Evolutionary conservation across 1,139 yeast species (phyloP), one percentile per base, ranked within the genome.

Genomic region (Geotrichum citri-aurantii): DNA sequence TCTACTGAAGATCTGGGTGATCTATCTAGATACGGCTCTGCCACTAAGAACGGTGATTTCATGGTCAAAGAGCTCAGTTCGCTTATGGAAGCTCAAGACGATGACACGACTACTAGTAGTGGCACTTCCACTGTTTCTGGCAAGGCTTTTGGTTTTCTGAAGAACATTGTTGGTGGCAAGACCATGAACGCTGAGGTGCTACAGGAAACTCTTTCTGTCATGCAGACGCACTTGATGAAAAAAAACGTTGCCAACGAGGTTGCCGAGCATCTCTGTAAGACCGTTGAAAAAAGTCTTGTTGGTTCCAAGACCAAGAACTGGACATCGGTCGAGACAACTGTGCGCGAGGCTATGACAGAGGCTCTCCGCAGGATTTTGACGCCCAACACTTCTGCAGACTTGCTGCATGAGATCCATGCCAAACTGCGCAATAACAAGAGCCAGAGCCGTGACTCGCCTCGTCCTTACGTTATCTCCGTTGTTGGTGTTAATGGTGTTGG

Each of bases 401-500:
- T 93, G 61, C 77, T 93, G 33, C 88, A 89, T 65, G 96, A 91
- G 67, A 88, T 93, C 59, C 88, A 88, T 69, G 77, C 75, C 57
- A 74, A 77, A 42, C 69, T 69, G n/a, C 48, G 62, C 14, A 55
- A 65, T 7, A 66, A 66, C 11, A 69, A 69, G 23, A 69, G 72
- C 14, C 66, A 71, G n/a, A 68, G 71, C 1, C 49, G 49, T 1
- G 31, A 55, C 11, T 59, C 63, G 14, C 62, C 59, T 1, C 65
- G 75, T 2, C 98, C 99, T 1, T 93, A 90, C 66, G 97, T 93
- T 17, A 90, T 93, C 60, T 91, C 98, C 0, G 95, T 93, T 21
- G 99, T 93, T 37, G 99, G 99, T 40, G 99, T 93, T 27, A 93
- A 93, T 71, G 99, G 99, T 51, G 99, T 93, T 42, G 99, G 99